Base-by-base conservation (phyloP, 345 rosid genomes). In the Mangifera indica region DNA sequence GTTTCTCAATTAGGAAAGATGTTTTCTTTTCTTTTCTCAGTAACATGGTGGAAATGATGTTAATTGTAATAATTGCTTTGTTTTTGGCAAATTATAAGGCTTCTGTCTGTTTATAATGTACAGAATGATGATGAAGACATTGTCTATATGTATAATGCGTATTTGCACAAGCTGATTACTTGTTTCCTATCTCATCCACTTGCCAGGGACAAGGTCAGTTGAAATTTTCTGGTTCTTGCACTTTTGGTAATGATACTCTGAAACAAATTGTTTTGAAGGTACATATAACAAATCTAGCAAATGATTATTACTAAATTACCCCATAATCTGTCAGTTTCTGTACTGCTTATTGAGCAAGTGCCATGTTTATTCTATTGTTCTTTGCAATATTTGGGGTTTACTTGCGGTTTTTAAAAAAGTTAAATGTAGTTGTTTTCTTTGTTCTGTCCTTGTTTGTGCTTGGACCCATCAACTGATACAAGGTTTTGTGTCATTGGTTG, bases 61-160 rank as follows among this genome's bases (percentile, higher is more conserved):
- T 46, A 46, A 20, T 24, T 61, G 32, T 45, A 44, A 48, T 29
- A n/a, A 58, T 37, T 66, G 63, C 42, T 63, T 78, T 72, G 76
- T 48, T 72, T 57, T 58, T 54, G 26, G 63, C 66, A 55, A 37
- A 63, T 66, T 42, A 25, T 63, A 20, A 72, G 32, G 71, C 45
- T 76, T 56, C 59, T 56, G 52, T 61, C 60, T 60, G 69, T 73
- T 79, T 81, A 67, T 60, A 61, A 57, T 72, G 55, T 75, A 59
- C 88, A 87, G 92, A 90, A 88, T 62, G 96, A 92, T 71, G 98
- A 94, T 61, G 98, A 94, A 80, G 98, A 94, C 82, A 85, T 94
- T 86, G 60, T 84, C 79, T 94, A 90, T 71, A 84, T 94, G 89
- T 92, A 92, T 77, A 89, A 90, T 80, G 97, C 95, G 55, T 94